Evolutionary conservation across 305 asterid genomes (phyloP).

Genomic region (Rubia peregrina): DNA sequence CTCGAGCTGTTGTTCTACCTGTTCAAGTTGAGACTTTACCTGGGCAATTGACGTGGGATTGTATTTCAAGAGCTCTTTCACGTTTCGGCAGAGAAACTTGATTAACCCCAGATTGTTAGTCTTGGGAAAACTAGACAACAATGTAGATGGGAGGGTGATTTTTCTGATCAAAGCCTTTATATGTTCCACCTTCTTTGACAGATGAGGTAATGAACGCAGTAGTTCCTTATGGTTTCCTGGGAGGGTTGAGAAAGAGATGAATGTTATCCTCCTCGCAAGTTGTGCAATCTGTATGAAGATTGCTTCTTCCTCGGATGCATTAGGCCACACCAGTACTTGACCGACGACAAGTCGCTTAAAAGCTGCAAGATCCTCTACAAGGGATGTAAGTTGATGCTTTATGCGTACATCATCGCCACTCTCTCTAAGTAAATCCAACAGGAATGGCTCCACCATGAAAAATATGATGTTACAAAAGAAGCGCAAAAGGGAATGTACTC

Average conservation of each 20-base stretch:
- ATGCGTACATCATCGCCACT: too few relatives aligned
- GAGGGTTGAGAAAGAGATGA: not conserved
- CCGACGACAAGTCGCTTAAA: not conserved
- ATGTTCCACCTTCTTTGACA: not conserved
- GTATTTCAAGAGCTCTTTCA: not conserved
- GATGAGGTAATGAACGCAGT: not conserved
- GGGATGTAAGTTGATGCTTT: not conserved
- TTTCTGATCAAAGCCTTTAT: not conserved
- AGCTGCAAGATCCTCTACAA: not conserved
- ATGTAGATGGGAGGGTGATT: not conserved
- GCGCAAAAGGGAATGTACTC: not conserved
- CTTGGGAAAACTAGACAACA: not conserved
- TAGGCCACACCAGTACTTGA: too few relatives aligned
- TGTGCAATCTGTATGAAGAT: too few relatives aligned
- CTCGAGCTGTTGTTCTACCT: not conserved
- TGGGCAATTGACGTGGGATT: not conserved
- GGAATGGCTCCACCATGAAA: not conserved
- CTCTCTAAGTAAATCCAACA: too few relatives aligned
- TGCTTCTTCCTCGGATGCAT: too few relatives aligned
- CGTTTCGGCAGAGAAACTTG: not conserved
- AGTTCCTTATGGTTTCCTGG: not conserved
- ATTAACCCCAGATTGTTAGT: not conserved
- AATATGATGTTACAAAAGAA: not conserved
- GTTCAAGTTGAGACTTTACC: not conserved
- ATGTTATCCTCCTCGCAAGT: not conserved